phyloP scores from a whole-genome alignment of 768 basidiomycete genomes.

The Tulasnella sp. region DNA sequence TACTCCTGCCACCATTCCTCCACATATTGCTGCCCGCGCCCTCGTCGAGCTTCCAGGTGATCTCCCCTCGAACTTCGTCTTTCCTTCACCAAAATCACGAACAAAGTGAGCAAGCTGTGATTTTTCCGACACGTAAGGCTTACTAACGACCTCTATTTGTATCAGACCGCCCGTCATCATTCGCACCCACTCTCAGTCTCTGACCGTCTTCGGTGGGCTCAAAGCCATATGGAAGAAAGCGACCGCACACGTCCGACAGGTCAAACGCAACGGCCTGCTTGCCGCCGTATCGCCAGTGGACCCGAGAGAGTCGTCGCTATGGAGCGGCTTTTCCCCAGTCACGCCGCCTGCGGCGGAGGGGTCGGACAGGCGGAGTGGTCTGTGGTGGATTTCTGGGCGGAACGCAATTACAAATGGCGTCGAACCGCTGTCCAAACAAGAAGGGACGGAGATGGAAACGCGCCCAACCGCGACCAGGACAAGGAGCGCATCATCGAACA shows the following conservation, averaged over 20 bases:
- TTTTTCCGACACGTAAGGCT: too few relatives aligned
- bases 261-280: neutral
- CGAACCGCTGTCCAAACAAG: neutral
- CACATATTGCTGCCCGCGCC: too few relatives aligned
- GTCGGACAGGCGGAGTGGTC: neutral
- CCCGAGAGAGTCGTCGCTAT: conserved; percentile 3
- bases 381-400: conserved; percentile 4
- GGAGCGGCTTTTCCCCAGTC: conserved; percentile 7
- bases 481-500: too few relatives aligned
- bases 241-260: conserved; percentile 8
- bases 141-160: too few relatives aligned
- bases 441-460: too few relatives aligned
- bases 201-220: conserved; percentile 1
- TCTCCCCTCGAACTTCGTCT: too few relatives aligned
- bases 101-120: too few relatives aligned
- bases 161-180: neutral
- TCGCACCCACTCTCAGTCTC: conserved; percentile 8
- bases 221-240: conserved; percentile 13
- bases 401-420: neutral
- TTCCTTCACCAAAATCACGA: too few relatives aligned
- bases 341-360: neutral
- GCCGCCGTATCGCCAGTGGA: conserved; percentile 4
- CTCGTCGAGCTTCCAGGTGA: too few relatives aligned
- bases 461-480: too few relatives aligned
- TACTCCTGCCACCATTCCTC: too few relatives aligned